Evolutionary conservation across 2,329 filamentous ascomycete species (phyloP).

Genomic region (Alternaria sp.): DNA sequence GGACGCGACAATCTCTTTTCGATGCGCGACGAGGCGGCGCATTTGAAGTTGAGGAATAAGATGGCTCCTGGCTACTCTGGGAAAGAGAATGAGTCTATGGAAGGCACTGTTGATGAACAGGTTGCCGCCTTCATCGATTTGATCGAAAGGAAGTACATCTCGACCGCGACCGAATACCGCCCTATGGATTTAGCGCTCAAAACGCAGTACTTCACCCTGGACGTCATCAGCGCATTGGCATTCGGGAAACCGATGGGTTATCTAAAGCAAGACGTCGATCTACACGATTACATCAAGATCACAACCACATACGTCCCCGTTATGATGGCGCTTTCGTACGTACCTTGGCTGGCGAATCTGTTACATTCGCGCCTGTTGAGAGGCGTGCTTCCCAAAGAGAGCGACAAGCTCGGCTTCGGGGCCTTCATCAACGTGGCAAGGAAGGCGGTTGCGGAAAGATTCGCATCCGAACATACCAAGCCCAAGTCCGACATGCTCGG

Average conservation of each 20-base stretch:
- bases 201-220: slow-evolving; percentile 60
- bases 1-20: slow-evolving; percentile 59
- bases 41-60: slow-evolving; percentile 49
- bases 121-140: slow-evolving; percentile 54
- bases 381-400: slow-evolving; percentile 36
- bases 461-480: slow-evolving; percentile 48
- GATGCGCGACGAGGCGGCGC: slow-evolving; percentile 54
- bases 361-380: slow-evolving; percentile 23
- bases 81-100: slow-evolving; percentile 59
- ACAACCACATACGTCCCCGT: slow-evolving; percentile 41
- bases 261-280: slow-evolving; percentile 55
- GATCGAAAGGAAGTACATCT: slow-evolving; percentile 54
- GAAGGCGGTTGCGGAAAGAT: slow-evolving; percentile 55
- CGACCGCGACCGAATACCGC: slow-evolving; percentile 33
- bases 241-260: slow-evolving; percentile 60
- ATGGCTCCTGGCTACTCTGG: slow-evolving; percentile 56
- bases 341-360: slow-evolving; percentile 22
- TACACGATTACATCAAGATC: slow-evolving; percentile 53
- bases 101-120: slow-evolving; percentile 55
- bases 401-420: slow-evolving; percentile 52
- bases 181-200: slow-evolving; percentile 54
- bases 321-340: slow-evolving; percentile 21
- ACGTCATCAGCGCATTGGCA: slow-evolving; percentile 60
- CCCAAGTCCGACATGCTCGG: slow-evolving; percentile 59
- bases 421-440: slow-evolving; percentile 53